These are phyloP conservation scores for Cutaneotrichosporon sp. DNA, from an alignment of 1,284 basidiomycete species.

Conservation along the genomic window DNA sequence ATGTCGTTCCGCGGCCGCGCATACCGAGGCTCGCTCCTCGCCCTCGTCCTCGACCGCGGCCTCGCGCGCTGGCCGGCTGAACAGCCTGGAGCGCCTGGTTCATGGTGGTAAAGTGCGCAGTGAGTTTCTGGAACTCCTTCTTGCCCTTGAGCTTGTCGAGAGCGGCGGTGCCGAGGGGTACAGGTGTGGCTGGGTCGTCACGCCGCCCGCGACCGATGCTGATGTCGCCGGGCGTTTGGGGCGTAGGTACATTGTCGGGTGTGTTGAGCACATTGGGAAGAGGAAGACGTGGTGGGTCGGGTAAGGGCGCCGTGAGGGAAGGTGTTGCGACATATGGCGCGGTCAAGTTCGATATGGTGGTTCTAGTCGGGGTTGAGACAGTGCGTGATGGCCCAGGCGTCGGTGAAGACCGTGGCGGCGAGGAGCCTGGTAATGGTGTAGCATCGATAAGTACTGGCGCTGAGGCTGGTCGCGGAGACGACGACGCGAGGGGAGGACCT, in stretches of 20 bases:
- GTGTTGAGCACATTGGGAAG: constrained; percentile 1
- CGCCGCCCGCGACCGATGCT: constrained; percentile 19
- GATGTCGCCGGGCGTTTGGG: constrained; percentile 2
- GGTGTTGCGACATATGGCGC: constrained; percentile 13
- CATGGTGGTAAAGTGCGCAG: constrained; percentile 28
- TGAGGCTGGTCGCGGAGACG: too few relatives aligned
- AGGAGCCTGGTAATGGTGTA: not conserved
- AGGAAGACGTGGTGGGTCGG: not conserved
- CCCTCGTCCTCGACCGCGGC: constrained; percentile 1
- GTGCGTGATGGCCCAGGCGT: not conserved
- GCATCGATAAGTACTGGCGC: not conserved
- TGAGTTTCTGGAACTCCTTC: constrained; percentile 26
- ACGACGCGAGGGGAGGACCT: too few relatives aligned
- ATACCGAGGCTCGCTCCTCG: constrained; percentile 8
- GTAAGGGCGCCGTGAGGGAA: not conserved
- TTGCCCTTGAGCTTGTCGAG: constrained; percentile 17
- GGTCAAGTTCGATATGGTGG: not conserved
- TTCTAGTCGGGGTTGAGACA: not conserved
- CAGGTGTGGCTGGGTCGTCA: constrained; percentile 29
- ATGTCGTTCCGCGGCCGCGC: not conserved
- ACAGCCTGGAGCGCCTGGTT: constrained; percentile 14
- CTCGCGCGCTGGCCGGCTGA: not conserved
- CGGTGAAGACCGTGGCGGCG: not conserved
- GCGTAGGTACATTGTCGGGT: constrained; percentile 7
- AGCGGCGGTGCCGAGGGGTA: constrained; percentile 23